phyloP scores from a whole-genome alignment of 768 basidiomycete genomes.

The Hygrocybe coccinea region DNA sequence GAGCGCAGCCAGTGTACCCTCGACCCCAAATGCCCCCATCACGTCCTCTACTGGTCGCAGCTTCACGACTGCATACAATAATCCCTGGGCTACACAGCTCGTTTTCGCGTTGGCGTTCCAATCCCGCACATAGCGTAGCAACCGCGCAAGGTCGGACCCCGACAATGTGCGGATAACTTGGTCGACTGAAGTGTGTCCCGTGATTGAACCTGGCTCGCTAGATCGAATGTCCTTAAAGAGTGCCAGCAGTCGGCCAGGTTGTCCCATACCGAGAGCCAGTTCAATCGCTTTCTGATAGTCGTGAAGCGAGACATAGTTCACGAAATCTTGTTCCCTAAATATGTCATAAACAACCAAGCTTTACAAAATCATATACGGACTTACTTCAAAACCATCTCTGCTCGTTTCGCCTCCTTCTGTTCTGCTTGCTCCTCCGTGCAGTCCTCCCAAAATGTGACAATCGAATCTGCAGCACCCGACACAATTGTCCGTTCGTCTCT shows the following conservation, averaged over 20 bases:
- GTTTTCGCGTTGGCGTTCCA: constrained; percentile 98
- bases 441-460: constrained; percentile 95
- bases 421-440: constrained; percentile 79
- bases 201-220: constrained; percentile 41
- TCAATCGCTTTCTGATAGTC: constrained; percentile 91
- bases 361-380: constrained; percentile 24
- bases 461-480: constrained; percentile 93
- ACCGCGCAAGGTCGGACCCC: constrained; percentile 68
- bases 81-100: constrained; percentile 74
- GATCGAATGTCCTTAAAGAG: constrained; percentile 66
- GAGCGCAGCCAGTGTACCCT: constrained; percentile 31
- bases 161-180: constrained; percentile 71
- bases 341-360: neutral
- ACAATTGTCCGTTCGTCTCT: constrained; percentile 79
- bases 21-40: constrained; percentile 55
- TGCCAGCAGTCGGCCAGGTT: constrained; percentile 79
- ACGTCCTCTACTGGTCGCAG: constrained; percentile 72
- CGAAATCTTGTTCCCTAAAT: constrained; percentile 93
- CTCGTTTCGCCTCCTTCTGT: constrained; percentile 69
- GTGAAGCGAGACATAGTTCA: constrained; percentile 80
- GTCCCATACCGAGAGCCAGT: constrained; percentile 87
- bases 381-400: constrained; percentile 75
- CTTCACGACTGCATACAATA: constrained; percentile 79
- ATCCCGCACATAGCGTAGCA: constrained; percentile 76
- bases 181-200: constrained; percentile 73